Percentiles rank a stretch among this genome's conserved stretches.
Evolutionary conservation across 805 yeast species (phyloP).

Genomic region (Ogataea sp.): DNA sequence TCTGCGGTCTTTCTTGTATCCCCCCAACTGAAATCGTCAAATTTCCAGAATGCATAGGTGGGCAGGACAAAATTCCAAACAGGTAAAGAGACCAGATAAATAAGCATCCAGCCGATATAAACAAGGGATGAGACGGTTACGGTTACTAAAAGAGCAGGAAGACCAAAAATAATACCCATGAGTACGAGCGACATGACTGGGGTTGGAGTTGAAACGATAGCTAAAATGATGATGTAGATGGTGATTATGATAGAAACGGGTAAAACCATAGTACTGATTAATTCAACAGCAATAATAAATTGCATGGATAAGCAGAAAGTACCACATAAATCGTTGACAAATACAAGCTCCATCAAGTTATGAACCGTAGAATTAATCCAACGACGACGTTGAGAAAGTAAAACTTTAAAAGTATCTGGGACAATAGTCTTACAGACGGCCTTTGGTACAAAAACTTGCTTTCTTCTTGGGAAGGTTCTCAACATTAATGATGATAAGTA

Average conservation of each 20-base stretch:
- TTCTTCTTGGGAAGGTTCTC: slow-evolving; percentile 82
- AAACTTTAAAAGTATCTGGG: slow-evolving; percentile 72
- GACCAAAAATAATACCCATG: slow-evolving; percentile 71
- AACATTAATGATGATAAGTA: slow-evolving; percentile 80
- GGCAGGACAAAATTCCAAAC: slow-evolving; percentile 91
- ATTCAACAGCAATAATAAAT: slow-evolving; percentile 75
- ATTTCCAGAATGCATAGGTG: slow-evolving; percentile 84
- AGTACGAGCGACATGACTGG: slow-evolving; percentile 71
- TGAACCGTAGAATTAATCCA: slow-evolving; percentile 97
- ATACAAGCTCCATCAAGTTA: slow-evolving; percentile 77
- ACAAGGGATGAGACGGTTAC: slow-evolving; percentile 69
- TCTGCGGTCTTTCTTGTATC: slow-evolving; percentile 78
- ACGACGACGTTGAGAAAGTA: slow-evolving; percentile 88
- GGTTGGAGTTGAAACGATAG: slow-evolving; percentile 66
- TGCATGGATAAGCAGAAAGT: slow-evolving; percentile 95
- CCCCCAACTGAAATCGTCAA: slow-evolving; percentile 96
- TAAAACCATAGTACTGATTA: slow-evolving; percentile 79
- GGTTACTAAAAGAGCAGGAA: slow-evolving; percentile 77
- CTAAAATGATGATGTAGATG: slow-evolving; percentile 62
- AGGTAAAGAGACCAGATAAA: slow-evolving; percentile 78
- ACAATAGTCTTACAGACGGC: slow-evolving; percentile 90
- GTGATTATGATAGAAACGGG: slow-evolving; percentile 87
- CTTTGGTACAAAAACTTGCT: slow-evolving; percentile 78
- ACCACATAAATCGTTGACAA: slow-evolving; percentile 86
- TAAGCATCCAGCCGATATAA: slow-evolving; percentile 70